Percentiles rank a stretch among this genome's conserved stretches.
phyloP scores from a whole-genome alignment of 352 stramenopile species.

The Globisporangium orthogonon region DNA sequence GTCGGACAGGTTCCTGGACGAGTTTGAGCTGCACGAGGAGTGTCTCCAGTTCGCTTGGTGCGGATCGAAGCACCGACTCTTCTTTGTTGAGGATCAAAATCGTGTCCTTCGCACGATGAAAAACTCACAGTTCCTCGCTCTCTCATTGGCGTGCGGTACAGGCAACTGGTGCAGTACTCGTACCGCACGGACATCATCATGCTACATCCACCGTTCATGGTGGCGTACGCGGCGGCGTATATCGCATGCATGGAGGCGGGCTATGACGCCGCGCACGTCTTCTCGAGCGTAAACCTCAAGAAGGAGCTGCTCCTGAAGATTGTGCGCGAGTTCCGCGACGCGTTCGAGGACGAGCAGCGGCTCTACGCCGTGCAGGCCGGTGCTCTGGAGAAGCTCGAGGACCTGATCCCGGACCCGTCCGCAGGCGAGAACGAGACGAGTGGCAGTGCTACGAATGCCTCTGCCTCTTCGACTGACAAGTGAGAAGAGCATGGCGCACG shows the following conservation, averaged over 20 bases:
- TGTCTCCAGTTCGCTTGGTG: constrained; percentile 83
- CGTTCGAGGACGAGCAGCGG: constrained; percentile 71
- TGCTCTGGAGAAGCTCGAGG: constrained; percentile 74
- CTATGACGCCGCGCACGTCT: constrained; percentile 74
- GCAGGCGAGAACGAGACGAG: constrained; percentile 21
- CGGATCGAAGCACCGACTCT: not conserved
- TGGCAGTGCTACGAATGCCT: not conserved
- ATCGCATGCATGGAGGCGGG: constrained; percentile 72
- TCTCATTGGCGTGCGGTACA: constrained; percentile 8
- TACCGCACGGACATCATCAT: constrained; percentile 86
- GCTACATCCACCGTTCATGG: constrained; percentile 82
- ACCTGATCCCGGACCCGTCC: constrained; percentile 64
- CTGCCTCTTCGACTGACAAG: constrained; percentile 19
- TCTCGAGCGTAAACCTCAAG: constrained; percentile 78
- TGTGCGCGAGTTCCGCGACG: constrained; percentile 64
- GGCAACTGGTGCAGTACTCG: constrained; percentile 85
- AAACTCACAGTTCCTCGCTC: not conserved
- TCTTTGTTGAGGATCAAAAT: not conserved
- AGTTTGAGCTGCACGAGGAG: constrained; percentile 84
- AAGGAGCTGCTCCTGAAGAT: constrained; percentile 76
- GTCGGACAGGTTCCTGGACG: constrained; percentile 55
- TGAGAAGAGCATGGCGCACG: constrained; percentile 8
- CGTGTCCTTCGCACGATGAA: not conserved
- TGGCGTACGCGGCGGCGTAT: constrained; percentile 78
- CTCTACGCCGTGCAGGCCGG: constrained; percentile 51